Conservation (phyloP, 176 grass and related monocot genomes). For the Oryza officinalis region DNA sequence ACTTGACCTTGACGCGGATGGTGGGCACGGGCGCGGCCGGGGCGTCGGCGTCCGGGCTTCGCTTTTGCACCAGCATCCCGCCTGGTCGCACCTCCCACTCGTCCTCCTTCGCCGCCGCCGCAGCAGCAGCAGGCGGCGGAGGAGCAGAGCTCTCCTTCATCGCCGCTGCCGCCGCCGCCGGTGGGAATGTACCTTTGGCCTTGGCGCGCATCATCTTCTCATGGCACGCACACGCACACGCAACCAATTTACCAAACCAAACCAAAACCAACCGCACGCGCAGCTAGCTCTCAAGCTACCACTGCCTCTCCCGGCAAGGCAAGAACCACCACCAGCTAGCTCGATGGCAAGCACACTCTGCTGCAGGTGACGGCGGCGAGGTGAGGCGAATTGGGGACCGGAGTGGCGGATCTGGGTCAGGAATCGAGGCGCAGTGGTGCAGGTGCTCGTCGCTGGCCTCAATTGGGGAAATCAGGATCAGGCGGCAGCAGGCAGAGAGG, state of each 20-base stretch:
- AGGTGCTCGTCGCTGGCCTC: slow-evolving; percentile 28
- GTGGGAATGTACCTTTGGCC: slow-evolving; percentile 45
- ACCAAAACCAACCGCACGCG: background rate
- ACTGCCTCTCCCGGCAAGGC: background rate
- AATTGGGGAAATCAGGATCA: slow-evolving; percentile 47
- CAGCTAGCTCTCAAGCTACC: background rate
- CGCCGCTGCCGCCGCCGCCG: slow-evolving; percentile 32
- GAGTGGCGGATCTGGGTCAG: slow-evolving; percentile 31
- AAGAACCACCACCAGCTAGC: background rate
- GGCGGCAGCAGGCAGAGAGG: slow-evolving; percentile 16
- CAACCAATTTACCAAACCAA: no score
- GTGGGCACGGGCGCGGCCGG: slow-evolving; percentile 58
- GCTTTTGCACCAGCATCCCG: slow-evolving; percentile 94
- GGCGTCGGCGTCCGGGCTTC: slow-evolving; percentile 53
- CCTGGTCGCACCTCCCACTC: slow-evolving; percentile 86
- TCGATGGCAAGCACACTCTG: background rate
- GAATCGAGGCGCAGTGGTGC: background rate
- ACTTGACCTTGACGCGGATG: slow-evolving; percentile 93
- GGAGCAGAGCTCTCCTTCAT: slow-evolving; percentile 58
- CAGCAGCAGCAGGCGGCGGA: background rate
- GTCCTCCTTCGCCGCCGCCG: slow-evolving; percentile 45
- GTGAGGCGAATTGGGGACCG: background rate
- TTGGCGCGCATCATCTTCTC: slow-evolving; percentile 77
- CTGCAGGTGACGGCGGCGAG: background rate
- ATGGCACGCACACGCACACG: slow-evolving; percentile 29